phyloP scores from a whole-genome alignment of 1,284 basidiomycete genomes.

The Neonothopanus nambi region DNA sequence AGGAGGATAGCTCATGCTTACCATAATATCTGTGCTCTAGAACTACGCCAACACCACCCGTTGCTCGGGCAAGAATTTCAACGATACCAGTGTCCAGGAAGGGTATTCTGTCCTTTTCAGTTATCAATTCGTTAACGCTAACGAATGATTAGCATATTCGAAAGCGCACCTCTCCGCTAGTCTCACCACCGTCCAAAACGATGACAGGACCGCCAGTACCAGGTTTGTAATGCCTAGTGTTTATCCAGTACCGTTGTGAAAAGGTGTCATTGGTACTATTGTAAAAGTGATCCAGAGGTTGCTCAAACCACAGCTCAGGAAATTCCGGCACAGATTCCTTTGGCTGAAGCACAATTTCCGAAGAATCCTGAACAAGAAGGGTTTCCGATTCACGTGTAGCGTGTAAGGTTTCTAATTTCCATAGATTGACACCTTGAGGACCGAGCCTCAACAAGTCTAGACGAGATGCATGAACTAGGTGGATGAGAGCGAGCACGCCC shows the following conservation, averaged over 20 bases:
- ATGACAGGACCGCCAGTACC: slow-evolving; percentile 76
- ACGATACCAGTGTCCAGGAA: slow-evolving; percentile 85
- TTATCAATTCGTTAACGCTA: too few species aligned
- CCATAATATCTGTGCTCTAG: slow-evolving; percentile 91
- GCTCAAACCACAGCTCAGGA: slow-evolving; percentile 69
- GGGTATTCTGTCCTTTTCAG: slow-evolving; percentile 53
- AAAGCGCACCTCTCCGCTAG: slow-evolving; percentile 57
- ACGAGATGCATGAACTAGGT: slow-evolving; percentile 3
- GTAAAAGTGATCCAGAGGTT: slow-evolving; percentile 82
- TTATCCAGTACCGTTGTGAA: slow-evolving; percentile 86
- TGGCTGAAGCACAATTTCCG: slow-evolving; percentile 17
- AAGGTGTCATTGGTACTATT: slow-evolving; percentile 54
- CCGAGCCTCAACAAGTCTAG: slow-evolving; percentile 30
- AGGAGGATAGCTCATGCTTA: slow-evolving; percentile 26
- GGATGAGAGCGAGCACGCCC: not conserved
- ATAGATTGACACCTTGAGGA: slow-evolving; percentile 47
- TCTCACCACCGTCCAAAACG: slow-evolving; percentile 85
- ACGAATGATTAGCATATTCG: not conserved
- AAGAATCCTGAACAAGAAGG: slow-evolving; percentile 28
- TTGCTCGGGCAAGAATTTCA: slow-evolving; percentile 81
- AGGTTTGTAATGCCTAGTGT: slow-evolving; percentile 77
- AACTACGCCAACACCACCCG: slow-evolving; percentile 84
- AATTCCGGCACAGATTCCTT: slow-evolving; percentile 35
- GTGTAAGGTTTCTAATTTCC: slow-evolving; percentile 37
- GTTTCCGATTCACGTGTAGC: slow-evolving; percentile 12